phyloP scores from a whole-genome alignment of 371 early-diverging fungal genomes.

The Cokeromyces recurvatus region DNA sequence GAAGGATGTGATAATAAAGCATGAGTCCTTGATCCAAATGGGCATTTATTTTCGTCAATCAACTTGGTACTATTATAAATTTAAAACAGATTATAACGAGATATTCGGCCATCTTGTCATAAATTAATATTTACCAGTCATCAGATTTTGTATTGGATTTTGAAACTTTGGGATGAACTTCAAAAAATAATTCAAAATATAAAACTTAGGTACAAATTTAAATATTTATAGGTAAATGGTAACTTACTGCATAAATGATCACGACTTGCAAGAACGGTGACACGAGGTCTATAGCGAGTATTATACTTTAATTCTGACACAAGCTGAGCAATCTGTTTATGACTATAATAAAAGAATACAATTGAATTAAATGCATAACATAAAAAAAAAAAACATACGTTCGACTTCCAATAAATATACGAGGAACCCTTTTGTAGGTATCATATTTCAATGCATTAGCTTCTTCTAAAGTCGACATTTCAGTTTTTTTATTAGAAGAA shows the following conservation, averaged over 20 bases:
- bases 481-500: too few species aligned
- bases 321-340: conserved; percentile 54
- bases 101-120: too few species aligned
- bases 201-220: not conserved
- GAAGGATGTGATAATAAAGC: conserved; percentile 12
- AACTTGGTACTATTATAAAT: conserved; percentile 20
- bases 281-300: conserved; percentile 52
- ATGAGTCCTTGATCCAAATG: conserved; percentile 7
- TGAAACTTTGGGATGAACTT: conserved; percentile 38
- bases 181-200: too few species aligned
- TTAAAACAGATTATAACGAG: too few species aligned
- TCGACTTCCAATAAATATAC: conserved; percentile 52
- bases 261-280: conserved; percentile 46
- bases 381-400: too few species aligned
- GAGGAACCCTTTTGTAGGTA: conserved; percentile 3
- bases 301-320: conserved; percentile 48
- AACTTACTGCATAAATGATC: conserved; percentile 50
- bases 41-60: conserved; percentile 30
- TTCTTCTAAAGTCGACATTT: not conserved
- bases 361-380: not conserved
- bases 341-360: too few species aligned
- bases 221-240: too few species aligned
- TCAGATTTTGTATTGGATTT: conserved; percentile 39
- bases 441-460: conserved; percentile 11
- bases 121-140: too few species aligned